phyloP scores from a whole-genome alignment of 306 rosid genomes.

The Astragalus membranaceus region DNA sequence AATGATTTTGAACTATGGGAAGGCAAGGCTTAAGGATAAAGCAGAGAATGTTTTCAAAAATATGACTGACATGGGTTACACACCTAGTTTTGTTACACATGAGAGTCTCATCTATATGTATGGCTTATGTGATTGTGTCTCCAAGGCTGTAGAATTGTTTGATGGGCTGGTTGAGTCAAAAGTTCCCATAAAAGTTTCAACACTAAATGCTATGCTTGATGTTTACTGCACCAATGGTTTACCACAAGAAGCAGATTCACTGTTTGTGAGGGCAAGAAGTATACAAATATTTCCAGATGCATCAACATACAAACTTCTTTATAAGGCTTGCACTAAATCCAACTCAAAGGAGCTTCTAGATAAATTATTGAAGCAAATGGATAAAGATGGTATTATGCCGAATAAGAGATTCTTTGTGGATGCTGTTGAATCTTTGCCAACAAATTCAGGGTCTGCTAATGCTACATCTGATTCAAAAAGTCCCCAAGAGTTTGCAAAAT shows the following conservation, averaged over 20 bases:
- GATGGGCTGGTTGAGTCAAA: constrained; percentile 55
- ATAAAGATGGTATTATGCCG: constrained; percentile 77
- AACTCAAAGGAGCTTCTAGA: constrained; percentile 63
- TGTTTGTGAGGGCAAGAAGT: constrained; percentile 46
- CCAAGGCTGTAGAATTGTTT: constrained; percentile 67
- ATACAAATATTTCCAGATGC: constrained; percentile 44
- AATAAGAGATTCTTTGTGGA: constrained; percentile 84
- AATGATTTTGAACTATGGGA: constrained; percentile 88
- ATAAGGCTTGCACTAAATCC: constrained; percentile 83
- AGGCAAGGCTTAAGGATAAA: constrained; percentile 66
- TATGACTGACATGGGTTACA: constrained; percentile 68
- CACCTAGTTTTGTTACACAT: constrained; percentile 65
- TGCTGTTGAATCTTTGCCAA: constrained; percentile 62
- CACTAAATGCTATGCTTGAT: constrained; percentile 84
- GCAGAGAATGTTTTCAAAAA: constrained; percentile 54
- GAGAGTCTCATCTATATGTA: constrained; percentile 82
- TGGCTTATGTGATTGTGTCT: constrained; percentile 69
- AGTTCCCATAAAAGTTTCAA: constrained; percentile 59
- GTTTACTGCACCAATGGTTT: constrained; percentile 87
- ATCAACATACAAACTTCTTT: constrained; percentile 85
- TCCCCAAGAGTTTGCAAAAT: constrained; percentile 25
- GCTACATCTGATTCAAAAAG: constrained; percentile 29
- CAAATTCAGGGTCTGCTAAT: constrained; percentile 30
- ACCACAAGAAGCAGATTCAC: constrained; percentile 69
- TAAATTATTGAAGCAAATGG: constrained; percentile 71